Base-by-base conservation (phyloP, 352 stramenopile genomes). In the Pythium scleroteichum region DNA sequence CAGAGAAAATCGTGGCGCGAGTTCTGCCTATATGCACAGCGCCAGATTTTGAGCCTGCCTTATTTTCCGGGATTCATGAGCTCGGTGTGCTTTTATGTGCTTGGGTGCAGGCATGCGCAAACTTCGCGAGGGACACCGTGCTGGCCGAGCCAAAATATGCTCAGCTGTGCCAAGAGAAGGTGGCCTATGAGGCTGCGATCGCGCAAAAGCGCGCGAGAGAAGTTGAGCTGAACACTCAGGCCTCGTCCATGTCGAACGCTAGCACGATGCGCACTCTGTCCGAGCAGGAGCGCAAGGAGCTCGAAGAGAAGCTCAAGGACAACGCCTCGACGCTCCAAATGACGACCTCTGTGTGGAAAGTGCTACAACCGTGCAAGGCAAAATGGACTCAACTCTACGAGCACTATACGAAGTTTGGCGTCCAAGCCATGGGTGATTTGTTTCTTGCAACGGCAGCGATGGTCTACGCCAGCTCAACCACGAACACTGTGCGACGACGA, bases 21-120 rank as follows among this genome's bases (percentile, higher is more conserved):
- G 51, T 90, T 14, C 58, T 89, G 12, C 80, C 79, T 0, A 87
- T 90, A 42, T 91, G 76, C 41, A 75, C 54, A 3, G 69, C 76
- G 0, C 73, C 79, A 1, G 84, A 90, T 44, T 93, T 93, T 59
- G 68, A 83, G n/a, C 67, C 71, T 4, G 70, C 59, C 3, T 57
- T 85, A 23, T 83, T 90, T 33, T 51, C 40, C 0, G 66, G 61
- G 2, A 64, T 88, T 2, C 79, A 93, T 24, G 73, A 77, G 26
- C 41, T 90, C 5, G 84, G 77, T 9, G 79, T 75, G 1, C 26
- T 76, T 10, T 47, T 93, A 39, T 90, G 84, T 51, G 76, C 79
- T 13, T 93, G 79, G 79, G 78, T 90, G 0, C 72, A 88, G 50
- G 73, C 72, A 2, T 87, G 76, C 35, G 62, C 75, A 1, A 20